phyloP scores from a whole-genome alignment of 495 filamentous ascomycete species.

The Xylaria bambusicola region DNA sequence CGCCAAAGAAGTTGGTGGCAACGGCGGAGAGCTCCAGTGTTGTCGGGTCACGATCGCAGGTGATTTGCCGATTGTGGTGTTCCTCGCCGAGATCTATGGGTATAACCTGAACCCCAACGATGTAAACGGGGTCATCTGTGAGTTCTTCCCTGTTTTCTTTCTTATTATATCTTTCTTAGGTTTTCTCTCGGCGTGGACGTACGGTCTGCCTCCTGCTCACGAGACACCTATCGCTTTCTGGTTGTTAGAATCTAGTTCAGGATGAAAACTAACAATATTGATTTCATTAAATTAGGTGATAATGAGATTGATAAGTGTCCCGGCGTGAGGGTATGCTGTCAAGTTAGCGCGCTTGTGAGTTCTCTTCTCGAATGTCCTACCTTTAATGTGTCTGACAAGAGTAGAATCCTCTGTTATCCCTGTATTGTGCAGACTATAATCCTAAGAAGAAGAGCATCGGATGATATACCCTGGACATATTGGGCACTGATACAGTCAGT shows the following conservation, averaged over 20 bases:
- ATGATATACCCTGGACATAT: not conserved
- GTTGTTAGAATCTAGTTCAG: not conserved
- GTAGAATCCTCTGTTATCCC: slow-evolving; percentile 28
- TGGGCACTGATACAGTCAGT: no score
- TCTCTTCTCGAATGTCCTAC: not conserved
- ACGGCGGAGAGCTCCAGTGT: slow-evolving; percentile 33
- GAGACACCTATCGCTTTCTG: not conserved
- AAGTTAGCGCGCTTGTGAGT: slow-evolving; percentile 37
- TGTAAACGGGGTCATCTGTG: slow-evolving; percentile 37
- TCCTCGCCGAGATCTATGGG: slow-evolving; percentile 24
- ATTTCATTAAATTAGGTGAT: slow-evolving; percentile 12
- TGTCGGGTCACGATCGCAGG: slow-evolving; percentile 34
- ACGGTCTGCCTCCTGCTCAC: no score
- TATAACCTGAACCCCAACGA: slow-evolving; percentile 37
- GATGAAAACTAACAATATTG: not conserved
- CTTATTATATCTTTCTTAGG: not conserved
- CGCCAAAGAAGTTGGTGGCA: slow-evolving; percentile 18
- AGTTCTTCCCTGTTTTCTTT: slow-evolving; percentile 11
- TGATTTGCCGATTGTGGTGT: slow-evolving; percentile 32
- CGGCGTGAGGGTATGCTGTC: slow-evolving; percentile 37
- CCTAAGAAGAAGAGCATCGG: slow-evolving; percentile 18
- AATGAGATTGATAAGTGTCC: slow-evolving; percentile 19
- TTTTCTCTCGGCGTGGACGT: not conserved
- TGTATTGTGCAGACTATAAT: slow-evolving; percentile 29
- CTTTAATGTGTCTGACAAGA: not conserved